Base-by-base conservation (phyloP, 345 rosid species). In the Bruguiera parviflora region DNA sequence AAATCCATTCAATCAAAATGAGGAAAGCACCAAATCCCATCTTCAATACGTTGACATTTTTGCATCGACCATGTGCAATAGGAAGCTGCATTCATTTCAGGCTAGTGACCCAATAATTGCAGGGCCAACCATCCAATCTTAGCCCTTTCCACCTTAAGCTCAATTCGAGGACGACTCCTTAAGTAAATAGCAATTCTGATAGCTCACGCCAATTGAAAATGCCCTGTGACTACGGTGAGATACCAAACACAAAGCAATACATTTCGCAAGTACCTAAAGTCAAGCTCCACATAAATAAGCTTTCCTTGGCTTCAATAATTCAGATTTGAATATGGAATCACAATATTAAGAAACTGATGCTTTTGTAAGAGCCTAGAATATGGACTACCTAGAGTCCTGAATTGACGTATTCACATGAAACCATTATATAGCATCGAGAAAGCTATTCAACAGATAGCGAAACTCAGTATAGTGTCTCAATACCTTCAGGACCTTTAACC, bases 341-440 rank as follows among this genome's bases (percentile, higher is more conserved):
- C 52, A 75, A 61, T 73, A 71, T 46, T 18, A 63, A 74, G 81
- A 61, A 72, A 58, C 69, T 39, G 69, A 71, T 53, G 69, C 55
- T 56, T 52, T 56, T 65, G 68, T 65, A 68, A 71, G 51, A 72
- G 71, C 64, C 75, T 62, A 71, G 32, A 53, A 75, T 74, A 69
- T 25, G 71, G 80, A 67, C 72, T 71, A 64, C 43, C 56, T 67
- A 37, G n/a, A 69, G 55, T 58, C 76, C 68, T 57, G 64, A 56
- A 65, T 46, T 65, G 61, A 75, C 37, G 68, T 85, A 82, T 82
- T 78, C 84, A 85, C 86, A 80, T 43, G 58, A 20, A 71, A 69
- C 62, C 73, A 74, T 31, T 61, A 74, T 16, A 24, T 24, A 52
- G 57, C 53, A 62, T 37, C 58, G 62, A 58, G 51, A 67, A 61